Conservation (phyloP, 129 eudicot genomes). For the Logfia minima region DNA sequence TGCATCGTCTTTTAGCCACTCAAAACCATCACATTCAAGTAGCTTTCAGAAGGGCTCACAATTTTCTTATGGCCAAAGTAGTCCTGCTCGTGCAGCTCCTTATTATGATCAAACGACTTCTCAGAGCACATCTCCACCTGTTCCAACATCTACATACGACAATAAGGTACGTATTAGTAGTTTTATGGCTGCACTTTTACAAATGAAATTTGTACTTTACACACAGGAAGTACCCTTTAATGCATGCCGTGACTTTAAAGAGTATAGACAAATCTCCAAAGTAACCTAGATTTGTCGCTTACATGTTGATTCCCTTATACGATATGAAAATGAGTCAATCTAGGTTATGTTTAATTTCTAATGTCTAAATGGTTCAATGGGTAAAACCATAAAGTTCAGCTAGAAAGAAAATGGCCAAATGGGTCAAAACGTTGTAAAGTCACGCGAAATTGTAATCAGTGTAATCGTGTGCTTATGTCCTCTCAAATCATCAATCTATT, state of each 20-base stretch:
- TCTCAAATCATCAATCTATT: background rate
- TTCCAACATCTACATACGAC: constrained; percentile 63
- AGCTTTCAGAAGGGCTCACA: constrained; percentile 59
- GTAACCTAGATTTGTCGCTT: too few relatives aligned
- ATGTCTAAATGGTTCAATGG: background rate
- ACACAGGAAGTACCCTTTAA: too few relatives aligned
- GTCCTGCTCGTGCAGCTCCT: constrained; percentile 37
- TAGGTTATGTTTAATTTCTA: background rate
- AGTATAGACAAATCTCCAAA: too few relatives aligned
- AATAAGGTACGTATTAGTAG: constrained; percentile 52
- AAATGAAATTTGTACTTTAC: background rate
- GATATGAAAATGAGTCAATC: background rate
- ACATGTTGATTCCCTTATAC: too few relatives aligned
- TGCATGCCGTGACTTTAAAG: background rate
- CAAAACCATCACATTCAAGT: constrained; percentile 51
- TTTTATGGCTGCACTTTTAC: background rate
- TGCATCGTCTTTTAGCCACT: constrained; percentile 43
- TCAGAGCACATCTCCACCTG: constrained; percentile 47
- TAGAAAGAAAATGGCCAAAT: background rate
- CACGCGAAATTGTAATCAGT: too few relatives aligned
- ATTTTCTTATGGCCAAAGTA: constrained; percentile 44
- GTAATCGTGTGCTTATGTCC: background rate
- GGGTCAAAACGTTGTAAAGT: background rate
- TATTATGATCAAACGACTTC: constrained; percentile 10
- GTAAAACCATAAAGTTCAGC: constrained; percentile 1